These are phyloP conservation scores for Sporisorium sorghi DNA, from an alignment of 1,284 basidiomycete species.

Conservation along the genomic window DNA sequence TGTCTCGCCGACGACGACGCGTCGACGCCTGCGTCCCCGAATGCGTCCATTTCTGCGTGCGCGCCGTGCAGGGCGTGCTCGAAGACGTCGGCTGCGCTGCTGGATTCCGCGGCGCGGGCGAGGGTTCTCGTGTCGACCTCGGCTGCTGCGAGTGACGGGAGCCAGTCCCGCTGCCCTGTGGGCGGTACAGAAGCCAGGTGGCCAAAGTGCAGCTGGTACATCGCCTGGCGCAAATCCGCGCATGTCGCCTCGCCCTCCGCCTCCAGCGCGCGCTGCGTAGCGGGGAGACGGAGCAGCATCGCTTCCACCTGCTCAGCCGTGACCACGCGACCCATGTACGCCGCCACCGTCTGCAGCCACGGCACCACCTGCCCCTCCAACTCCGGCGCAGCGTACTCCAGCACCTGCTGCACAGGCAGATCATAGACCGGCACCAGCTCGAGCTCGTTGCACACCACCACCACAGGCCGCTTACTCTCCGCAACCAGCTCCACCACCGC, in stretches of 20 bases:
- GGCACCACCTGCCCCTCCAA: constrained; percentile 61
- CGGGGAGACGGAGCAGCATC: constrained; percentile 1
- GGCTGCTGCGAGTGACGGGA: background rate
- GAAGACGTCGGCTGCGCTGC: constrained; percentile 23
- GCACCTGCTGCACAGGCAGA: constrained; percentile 51
- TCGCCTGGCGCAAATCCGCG: constrained; percentile 76
- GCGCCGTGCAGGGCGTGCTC: background rate
- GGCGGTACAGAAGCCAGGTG: constrained; percentile 1
- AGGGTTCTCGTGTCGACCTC: constrained; percentile 1
- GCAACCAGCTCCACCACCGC: constrained; percentile 70
- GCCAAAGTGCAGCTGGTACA: constrained; percentile 75
- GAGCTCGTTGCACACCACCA: constrained; percentile 64
- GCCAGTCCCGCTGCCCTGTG: background rate
- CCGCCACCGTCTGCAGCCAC: constrained; percentile 33
- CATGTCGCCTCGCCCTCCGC: background rate
- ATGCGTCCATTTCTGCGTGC: constrained; percentile 4
- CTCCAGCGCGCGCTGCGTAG: background rate
- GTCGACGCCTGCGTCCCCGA: constrained; percentile 19
- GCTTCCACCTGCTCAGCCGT: background rate
- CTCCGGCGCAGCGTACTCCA: constrained; percentile 44
- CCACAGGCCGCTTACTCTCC: constrained; percentile 61
- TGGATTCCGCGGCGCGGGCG: constrained; percentile 16
- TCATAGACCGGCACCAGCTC: constrained; percentile 40
- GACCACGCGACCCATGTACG: constrained; percentile 8
- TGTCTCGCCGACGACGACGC: constrained; percentile 9